These are phyloP conservation scores for Corymbia maculata DNA, from an alignment of 345 rosid species.

Conservation along the genomic window DNA sequence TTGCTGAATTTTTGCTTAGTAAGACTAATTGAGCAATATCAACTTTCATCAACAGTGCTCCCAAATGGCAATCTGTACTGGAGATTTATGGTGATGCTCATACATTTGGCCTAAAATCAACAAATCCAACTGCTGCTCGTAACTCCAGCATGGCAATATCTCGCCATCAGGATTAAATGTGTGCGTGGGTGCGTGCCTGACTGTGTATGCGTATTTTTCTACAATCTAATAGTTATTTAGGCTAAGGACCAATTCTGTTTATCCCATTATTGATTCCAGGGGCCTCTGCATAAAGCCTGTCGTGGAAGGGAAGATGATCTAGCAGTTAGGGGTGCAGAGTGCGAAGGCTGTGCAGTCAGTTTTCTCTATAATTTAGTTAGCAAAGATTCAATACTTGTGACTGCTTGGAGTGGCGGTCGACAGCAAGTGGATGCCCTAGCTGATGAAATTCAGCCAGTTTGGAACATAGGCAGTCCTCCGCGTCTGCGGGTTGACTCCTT, in stretches of 20 bases:
- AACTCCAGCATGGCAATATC: constrained; percentile 78
- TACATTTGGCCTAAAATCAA: constrained; percentile 56
- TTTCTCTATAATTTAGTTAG: constrained; percentile 69
- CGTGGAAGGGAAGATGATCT: constrained; percentile 39
- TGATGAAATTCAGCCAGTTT: constrained; percentile 95
- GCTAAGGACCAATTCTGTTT: not conserved
- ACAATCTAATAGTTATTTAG: not conserved
- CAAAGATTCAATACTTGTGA: constrained; percentile 89
- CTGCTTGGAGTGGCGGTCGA: constrained; percentile 96
- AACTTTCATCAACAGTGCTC: constrained; percentile 34
- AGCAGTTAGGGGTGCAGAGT: constrained; percentile 46
- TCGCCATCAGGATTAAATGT: constrained; percentile 8
- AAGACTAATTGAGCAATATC: constrained; percentile 4
- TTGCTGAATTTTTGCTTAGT: not conserved
- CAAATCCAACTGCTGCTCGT: constrained; percentile 46
- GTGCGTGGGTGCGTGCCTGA: no score
- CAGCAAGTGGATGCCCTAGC: constrained; percentile 89
- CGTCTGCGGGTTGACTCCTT: constrained; percentile 58
- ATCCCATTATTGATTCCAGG: constrained; percentile 26
- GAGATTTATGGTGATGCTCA: constrained; percentile 86
- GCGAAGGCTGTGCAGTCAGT: constrained; percentile 80
- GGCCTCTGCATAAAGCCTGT: constrained; percentile 64
- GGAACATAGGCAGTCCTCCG: constrained; percentile 66
- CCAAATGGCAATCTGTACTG: constrained; percentile 74
- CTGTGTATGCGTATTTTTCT: not conserved